phyloP scores from a whole-genome alignment of 768 basidiomycete species.

The Sistotremastrum niveocremeum region DNA sequence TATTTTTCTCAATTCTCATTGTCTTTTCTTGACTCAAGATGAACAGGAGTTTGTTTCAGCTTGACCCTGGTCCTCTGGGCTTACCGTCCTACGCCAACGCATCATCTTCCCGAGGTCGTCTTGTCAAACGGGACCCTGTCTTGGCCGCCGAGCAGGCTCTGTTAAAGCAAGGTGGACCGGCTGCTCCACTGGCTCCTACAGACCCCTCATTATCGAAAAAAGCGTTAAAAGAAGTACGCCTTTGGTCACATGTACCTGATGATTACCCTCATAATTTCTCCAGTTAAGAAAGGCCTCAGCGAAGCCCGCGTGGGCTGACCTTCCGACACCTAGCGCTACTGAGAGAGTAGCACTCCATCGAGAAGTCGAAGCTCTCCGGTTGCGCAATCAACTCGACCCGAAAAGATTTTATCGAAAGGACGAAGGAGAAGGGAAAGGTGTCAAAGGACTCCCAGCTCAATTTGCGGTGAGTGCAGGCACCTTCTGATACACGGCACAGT shows the following conservation, averaged over 20 bases:
- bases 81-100: no score
- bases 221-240: slow-evolving; percentile 3
- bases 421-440: slow-evolving; percentile 71
- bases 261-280: neutral
- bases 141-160: no score
- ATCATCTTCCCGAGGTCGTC: no score
- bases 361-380: slow-evolving; percentile 76
- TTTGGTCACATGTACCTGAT: neutral
- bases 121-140: no score
- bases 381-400: slow-evolving; percentile 81
- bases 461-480: slow-evolving; percentile 53
- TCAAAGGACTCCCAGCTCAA: slow-evolving; percentile 75
- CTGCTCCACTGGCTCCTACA: neutral
- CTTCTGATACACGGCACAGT: slow-evolving; percentile 5
- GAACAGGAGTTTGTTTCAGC: no score
- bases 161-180: no score
- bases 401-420: slow-evolving; percentile 87
- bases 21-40: no score
- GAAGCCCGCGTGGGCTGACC: slow-evolving; percentile 77
- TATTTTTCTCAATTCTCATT: no score
- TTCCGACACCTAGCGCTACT: slow-evolving; percentile 69
- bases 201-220: neutral
- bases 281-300: slow-evolving; percentile 62
- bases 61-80: no score
- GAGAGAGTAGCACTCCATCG: slow-evolving; percentile 68